Percentiles rank a stretch among this genome's conserved stretches.
Evolutionary conservation across 345 rosid species (phyloP).

Genomic region (Linum lewisii): DNA sequence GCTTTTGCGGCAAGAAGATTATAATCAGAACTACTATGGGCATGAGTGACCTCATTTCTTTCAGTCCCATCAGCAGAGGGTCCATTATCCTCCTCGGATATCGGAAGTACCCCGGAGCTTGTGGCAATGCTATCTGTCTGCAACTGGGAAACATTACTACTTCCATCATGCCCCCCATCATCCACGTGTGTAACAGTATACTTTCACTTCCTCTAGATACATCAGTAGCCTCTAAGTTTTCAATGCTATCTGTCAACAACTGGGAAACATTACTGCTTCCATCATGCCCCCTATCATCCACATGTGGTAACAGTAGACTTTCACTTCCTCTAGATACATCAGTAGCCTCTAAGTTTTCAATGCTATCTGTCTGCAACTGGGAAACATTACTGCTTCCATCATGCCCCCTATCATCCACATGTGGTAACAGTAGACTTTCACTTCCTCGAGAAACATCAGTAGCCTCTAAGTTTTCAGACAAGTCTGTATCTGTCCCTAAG

Average conservation of each 20-base stretch:
- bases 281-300: slow-evolving; percentile 16
- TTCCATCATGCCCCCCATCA: slow-evolving; percentile 18
- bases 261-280: slow-evolving; percentile 14
- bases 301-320: slow-evolving; percentile 7
- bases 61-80: slow-evolving; percentile 19
- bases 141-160: slow-evolving; percentile 12
- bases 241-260: slow-evolving; percentile 13
- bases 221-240: slow-evolving; percentile 14
- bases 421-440: slow-evolving; percentile 8
- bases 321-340: slow-evolving; percentile 16
- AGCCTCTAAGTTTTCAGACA: slow-evolving; percentile 16
- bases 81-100: slow-evolving; percentile 20
- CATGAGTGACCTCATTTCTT: slow-evolving; percentile 11
- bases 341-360: no score
- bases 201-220: slow-evolving; percentile 13
- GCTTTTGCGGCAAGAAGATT: slow-evolving; percentile 16
- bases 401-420: slow-evolving; percentile 14
- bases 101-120: slow-evolving; percentile 21
- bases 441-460: slow-evolving; percentile 13
- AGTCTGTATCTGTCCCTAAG: slow-evolving; percentile 22
- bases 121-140: slow-evolving; percentile 12
- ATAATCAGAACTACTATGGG: slow-evolving; percentile 14
- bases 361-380: slow-evolving; percentile 15
- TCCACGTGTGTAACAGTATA: slow-evolving; percentile 7
- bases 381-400: slow-evolving; percentile 13